Base-by-base conservation (phyloP, 768 basidiomycete species). In the Lactifluus volemus region DNA sequence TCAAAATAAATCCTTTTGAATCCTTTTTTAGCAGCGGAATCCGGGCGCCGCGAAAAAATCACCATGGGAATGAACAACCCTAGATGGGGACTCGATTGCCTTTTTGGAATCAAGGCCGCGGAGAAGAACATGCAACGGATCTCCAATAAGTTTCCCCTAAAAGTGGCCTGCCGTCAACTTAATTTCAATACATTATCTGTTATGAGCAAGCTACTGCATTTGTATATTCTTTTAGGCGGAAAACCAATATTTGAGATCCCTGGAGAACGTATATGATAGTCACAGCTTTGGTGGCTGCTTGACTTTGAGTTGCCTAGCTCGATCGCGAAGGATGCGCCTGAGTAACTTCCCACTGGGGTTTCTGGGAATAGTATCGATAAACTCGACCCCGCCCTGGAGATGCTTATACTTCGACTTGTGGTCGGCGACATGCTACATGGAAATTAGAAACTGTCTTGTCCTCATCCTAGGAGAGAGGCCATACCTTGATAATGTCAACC, bases 401-500 rank as follows among this genome's bases (percentile, higher is more conserved):
- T 71, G 68, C 65, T 77, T 76, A 67, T 76, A 75, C 59, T 69
- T 62, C 45, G 70, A 68, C 53, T 73, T 73, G 59, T 67, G 48
- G 65, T 72, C 71, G 45, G 70, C 55, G 29, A 73, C 70, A 51
- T 71, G 68, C 71, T 73, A 63, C 14, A 29, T n/a, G 36, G 1
- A 12, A 9, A 38, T 25, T 34, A 39, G 52, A 32, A 52, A 10
- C 12, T 38, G 5, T 7, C n/a, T 17, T 36, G 11, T 38, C 4
- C 2, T 14, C 29, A 25, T 5, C 10, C 21, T 38, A 17, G 34
- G 60, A 25, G 19, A 25, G 25, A 6, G 36, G 2, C 21, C 30
- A 30, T 48, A 87, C 89, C 80, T 88, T 86, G 49, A 72, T 73
- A 42, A 90, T 76, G 17, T 68, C 71, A 17, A 63, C 68, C 69